Conservation (phyloP, 2,329 filamentous ascomycete genomes). For the Magnaporthiopsis incrustans region DNA sequence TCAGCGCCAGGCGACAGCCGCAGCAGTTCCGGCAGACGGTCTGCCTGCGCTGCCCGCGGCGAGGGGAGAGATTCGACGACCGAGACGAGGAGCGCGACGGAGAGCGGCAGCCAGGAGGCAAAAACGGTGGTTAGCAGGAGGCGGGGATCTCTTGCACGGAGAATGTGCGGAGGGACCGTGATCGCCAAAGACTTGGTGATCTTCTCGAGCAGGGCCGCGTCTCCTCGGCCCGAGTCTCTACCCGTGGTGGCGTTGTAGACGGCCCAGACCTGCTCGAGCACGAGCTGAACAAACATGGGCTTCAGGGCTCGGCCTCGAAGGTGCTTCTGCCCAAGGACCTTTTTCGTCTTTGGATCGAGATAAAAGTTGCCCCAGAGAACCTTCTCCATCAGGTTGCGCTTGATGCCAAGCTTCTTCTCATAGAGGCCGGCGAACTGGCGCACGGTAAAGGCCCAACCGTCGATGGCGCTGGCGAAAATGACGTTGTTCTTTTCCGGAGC, state of each 20-base stretch:
- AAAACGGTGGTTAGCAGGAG: conserved; percentile 82
- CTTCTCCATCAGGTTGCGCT: conserved; percentile 78
- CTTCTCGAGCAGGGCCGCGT: conserved; percentile 77
- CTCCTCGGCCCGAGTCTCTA: conserved; percentile 73
- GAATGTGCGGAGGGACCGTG: conserved; percentile 73
- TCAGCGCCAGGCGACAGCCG: conserved; percentile 70
- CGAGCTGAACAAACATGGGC: conserved; percentile 95
- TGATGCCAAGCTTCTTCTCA: conserved; percentile 95
- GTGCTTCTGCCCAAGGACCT: conserved; percentile 83
- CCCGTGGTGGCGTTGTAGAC: conserved; percentile 87
- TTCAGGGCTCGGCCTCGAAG: conserved; percentile 86
- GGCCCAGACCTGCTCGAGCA: conserved; percentile 93
- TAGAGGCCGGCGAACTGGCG: conserved; percentile 89
- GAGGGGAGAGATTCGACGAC: conserved; percentile 90
- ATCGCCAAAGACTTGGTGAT: conserved; percentile 88
- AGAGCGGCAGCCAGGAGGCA: conserved; percentile 82
- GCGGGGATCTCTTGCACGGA: conserved; percentile 75
- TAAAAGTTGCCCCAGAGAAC: conserved; percentile 97
- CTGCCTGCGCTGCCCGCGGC: conserved; percentile 69
- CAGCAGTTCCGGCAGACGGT: conserved; percentile 71
- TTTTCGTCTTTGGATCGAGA: conserved; percentile 92
- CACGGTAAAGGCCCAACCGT: conserved; percentile 98
- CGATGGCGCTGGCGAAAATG: conserved; percentile 94
- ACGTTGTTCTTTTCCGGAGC: conserved; percentile 98
- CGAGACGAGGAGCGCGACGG: conserved; percentile 85